Base-by-base conservation (phyloP, 139 green algal species). In the Ostreobium quekettii region DNA sequence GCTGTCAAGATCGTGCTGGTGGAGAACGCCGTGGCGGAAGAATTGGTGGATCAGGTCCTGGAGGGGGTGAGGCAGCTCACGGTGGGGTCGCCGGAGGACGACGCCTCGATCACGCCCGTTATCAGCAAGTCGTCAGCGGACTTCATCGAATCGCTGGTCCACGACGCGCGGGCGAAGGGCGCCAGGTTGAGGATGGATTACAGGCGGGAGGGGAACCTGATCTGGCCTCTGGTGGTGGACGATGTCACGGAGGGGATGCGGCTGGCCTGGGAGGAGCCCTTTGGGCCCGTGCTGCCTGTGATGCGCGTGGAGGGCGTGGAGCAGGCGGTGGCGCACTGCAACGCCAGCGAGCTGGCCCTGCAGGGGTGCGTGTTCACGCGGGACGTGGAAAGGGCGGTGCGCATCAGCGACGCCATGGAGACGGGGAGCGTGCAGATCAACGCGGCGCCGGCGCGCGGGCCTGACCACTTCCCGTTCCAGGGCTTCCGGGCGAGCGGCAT, bases 381-480 rank as follows among this genome's bases (percentile, higher is more conserved):
- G 6, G 85, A 96, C 76, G 84, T 98, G 60, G 90, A 97, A 76
- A 47, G 74, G 15, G 92, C 92, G 28, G 90, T 98, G 22, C 38
- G 47, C 36, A 82, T 98, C 42, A 86, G 75, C 28, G 91, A 98
- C 66, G 84, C 84, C 37, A 95, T 98, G 89, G 82, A 95, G 82
- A 95, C 90, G 8, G 93, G 93, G 38, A 98, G 89, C 26, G 89
- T 97, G 65, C 89, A 95, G 80, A 82, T 98, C 49, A 97, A 97
- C 74, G 72, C 81, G 0, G 87, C 92, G 3, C 93, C 93, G 1
- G 90, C 90, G 5, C 82, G 90, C 35, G 93, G 89, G 4, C 88
- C 88, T 19, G 88, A 95, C 74, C 88, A 95, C 76, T 95, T 93
- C 77, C 89, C 86, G 32, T 93, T 93, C 79, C 75, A 84, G 70